Evolutionary conservation across 306 rosid genomes (phyloP).

Genomic region (Hippophae gyantsensis): DNA sequence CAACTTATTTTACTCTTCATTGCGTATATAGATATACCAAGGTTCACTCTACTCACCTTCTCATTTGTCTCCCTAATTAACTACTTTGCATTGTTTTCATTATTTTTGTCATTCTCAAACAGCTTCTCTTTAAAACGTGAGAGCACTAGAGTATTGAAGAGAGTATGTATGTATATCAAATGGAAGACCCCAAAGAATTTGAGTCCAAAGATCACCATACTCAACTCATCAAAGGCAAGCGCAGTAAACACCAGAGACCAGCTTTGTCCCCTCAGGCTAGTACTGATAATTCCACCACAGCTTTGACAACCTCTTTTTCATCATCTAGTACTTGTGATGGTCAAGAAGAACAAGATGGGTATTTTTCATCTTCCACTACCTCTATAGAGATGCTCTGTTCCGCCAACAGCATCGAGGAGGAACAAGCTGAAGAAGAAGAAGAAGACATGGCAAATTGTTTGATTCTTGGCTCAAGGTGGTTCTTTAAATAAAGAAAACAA

Average conservation of each 20-base stretch:
- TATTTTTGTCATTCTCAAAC: no score
- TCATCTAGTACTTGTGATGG: constrained; percentile 38
- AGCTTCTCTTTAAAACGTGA: no score
- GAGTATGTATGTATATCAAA: no score
- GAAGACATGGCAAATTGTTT: constrained; percentile 70
- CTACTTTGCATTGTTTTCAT: no score
- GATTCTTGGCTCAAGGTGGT: constrained; percentile 67
- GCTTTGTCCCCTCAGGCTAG: constrained; percentile 21
- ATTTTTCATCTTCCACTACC: constrained; percentile 39
- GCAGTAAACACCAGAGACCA: constrained; percentile 49
- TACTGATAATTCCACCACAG: neutral
- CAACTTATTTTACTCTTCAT: no score
- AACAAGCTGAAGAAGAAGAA: constrained; percentile 55
- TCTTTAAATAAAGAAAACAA: neutral
- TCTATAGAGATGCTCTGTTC: constrained; percentile 1
- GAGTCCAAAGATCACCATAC: constrained; percentile 13
- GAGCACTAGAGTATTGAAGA: no score
- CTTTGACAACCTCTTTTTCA: constrained; percentile 27
- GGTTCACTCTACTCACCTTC: no score
- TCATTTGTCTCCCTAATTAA: no score
- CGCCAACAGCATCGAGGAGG: neutral
- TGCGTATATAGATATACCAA: no score
- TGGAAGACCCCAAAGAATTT: no score
- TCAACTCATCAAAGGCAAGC: constrained; percentile 38
- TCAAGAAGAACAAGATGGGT: constrained; percentile 21